Percentiles rank a stretch among this genome's conserved stretches.
phyloP scores from a whole-genome alignment of 2,329 filamentous ascomycete species.

The Aspergillus udagawae region DNA sequence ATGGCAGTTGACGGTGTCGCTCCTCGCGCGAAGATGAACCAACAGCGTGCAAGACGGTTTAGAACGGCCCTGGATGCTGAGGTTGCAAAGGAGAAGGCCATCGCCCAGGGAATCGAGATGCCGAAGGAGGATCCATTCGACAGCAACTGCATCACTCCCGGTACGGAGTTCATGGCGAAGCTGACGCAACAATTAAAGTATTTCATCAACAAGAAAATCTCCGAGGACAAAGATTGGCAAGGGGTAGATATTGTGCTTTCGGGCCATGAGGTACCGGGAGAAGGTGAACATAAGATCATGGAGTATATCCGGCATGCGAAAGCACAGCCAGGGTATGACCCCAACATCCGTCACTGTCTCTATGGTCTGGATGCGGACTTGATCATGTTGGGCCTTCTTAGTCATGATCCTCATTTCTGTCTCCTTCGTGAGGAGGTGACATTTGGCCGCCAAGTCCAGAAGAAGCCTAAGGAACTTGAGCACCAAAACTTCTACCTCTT shows the following conservation, averaged over 20 bases:
- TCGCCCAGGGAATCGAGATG: conserved; percentile 83
- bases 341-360: conserved; percentile 91
- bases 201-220: conserved; percentile 98
- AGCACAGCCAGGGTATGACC: conserved; percentile 86
- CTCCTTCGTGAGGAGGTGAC: conserved; percentile 95
- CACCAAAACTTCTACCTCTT: conserved; percentile 98
- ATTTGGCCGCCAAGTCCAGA: conserved; percentile 81
- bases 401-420: conserved; percentile 97
- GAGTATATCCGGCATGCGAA: conserved; percentile 98
- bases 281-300: conserved; percentile 99
- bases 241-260: conserved; percentile 93
- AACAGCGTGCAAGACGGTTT: conserved; percentile 92
- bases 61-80: conserved; percentile 90
- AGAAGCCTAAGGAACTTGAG: conserved; percentile 92
- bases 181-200: conserved; percentile 92
- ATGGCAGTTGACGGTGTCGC: conserved; percentile 99
- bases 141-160: conserved; percentile 98
- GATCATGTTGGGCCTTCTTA: conserved; percentile 96
- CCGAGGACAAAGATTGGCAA: conserved; percentile 96
- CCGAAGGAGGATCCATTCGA: conserved; percentile 95
- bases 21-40: conserved; percentile 98
- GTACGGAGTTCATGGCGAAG: conserved; percentile 95
- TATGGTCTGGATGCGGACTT: conserved; percentile 96
- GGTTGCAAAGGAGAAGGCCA: conserved; percentile 84
- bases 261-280: conserved; percentile 94